phyloP scores from a whole-genome alignment of 2,329 filamentous ascomycete species.

The Dothideomycetes sp. region DNA sequence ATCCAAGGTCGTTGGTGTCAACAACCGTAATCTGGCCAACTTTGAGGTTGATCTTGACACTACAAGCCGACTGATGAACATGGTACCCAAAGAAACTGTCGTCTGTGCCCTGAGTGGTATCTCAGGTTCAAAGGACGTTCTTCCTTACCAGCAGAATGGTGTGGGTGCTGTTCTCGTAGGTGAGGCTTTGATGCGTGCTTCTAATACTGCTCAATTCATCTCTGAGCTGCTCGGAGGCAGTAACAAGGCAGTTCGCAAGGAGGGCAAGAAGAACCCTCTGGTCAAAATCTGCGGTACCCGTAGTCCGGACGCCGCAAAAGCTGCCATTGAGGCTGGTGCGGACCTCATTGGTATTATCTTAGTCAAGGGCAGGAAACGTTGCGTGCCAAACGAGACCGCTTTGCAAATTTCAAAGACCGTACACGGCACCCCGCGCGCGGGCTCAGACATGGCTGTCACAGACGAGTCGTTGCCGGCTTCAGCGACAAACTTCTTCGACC shows the following conservation, averaged over 20 bases:
- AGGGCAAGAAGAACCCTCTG: conserved; percentile 42
- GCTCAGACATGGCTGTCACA: conserved; percentile 18
- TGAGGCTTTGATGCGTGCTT: conserved; percentile 88
- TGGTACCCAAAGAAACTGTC: conserved; percentile 76
- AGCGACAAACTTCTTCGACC: conserved; percentile 63
- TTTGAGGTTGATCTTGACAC: conserved; percentile 95
- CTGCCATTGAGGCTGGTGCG: conserved; percentile 76
- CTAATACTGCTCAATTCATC: conserved; percentile 76
- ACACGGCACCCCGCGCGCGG: conserved; percentile 43
- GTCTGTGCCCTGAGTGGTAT: conserved; percentile 94
- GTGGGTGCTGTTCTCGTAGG: conserved; percentile 91
- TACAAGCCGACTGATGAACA: conserved; percentile 75
- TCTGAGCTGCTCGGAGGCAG: conserved; percentile 63
- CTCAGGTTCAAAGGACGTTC: conserved; percentile 76
- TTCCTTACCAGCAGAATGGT: conserved; percentile 77
- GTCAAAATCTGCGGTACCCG: conserved; percentile 96
- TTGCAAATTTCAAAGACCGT: conserved; percentile 71
- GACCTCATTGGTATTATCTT: conserved; percentile 91
- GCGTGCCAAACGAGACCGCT: conserved; percentile 69
- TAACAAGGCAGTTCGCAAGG: conserved; percentile 18
- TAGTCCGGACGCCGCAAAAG: conserved; percentile 66
- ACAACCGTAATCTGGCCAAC: conserved; percentile 91
- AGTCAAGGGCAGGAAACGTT: conserved; percentile 70
- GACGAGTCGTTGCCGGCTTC: conserved; percentile 18
- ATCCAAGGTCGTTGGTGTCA: conserved; percentile 87